A percentile compares a stretch with the other conserved stretches of the same genome.
Evolutionary conservation across 2,329 filamentous ascomycete genomes (phyloP).

Genomic region (Alternaria burnsii): DNA sequence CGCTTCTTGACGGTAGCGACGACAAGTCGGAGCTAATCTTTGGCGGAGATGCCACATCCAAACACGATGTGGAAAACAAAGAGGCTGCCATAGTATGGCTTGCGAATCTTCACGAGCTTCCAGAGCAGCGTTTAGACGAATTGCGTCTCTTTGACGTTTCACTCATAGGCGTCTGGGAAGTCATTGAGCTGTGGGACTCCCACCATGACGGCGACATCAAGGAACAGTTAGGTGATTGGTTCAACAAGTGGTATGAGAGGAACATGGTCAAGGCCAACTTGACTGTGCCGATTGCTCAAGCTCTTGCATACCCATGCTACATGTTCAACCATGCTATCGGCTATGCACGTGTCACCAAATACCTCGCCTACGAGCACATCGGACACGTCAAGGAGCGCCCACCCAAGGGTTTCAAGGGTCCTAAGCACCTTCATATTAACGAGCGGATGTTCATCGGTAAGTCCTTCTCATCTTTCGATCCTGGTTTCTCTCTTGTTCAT

Average conservation of each 20-base stretch:
- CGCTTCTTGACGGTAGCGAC: constrained; percentile 7
- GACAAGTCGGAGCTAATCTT: constrained; percentile 21
- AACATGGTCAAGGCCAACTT: constrained; percentile 10
- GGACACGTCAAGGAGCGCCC: constrained; percentile 37
- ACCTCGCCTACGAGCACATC: constrained; percentile 42
- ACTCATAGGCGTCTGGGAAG: constrained; percentile 21
- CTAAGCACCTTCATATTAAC: constrained; percentile 19
- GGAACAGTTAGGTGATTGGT: constrained; percentile 17
- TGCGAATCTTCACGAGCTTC: constrained; percentile 22
- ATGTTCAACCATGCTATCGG: constrained; percentile 40
- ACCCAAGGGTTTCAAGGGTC: constrained; percentile 30
- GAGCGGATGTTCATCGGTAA: constrained; percentile 31
- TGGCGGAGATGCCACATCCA: constrained; percentile 13
- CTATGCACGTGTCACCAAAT: constrained; percentile 39
- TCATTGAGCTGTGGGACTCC: constrained; percentile 13
- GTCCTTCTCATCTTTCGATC: constrained; percentile 1
- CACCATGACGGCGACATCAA: constrained; percentile 12
- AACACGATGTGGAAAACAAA: constrained; percentile 16
- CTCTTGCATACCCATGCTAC: constrained; percentile 39
- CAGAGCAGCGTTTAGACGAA: constrained; percentile 16
- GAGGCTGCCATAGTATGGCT: constrained; percentile 21
- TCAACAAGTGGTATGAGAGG: constrained; percentile 20
- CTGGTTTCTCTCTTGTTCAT: neutral
- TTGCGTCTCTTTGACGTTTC: constrained; percentile 23
- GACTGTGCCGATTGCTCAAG: constrained; percentile 11